Evolutionary conservation across 1,284 basidiomycete species (phyloP).

Genomic region (Sanghuangporus weigelae): DNA sequence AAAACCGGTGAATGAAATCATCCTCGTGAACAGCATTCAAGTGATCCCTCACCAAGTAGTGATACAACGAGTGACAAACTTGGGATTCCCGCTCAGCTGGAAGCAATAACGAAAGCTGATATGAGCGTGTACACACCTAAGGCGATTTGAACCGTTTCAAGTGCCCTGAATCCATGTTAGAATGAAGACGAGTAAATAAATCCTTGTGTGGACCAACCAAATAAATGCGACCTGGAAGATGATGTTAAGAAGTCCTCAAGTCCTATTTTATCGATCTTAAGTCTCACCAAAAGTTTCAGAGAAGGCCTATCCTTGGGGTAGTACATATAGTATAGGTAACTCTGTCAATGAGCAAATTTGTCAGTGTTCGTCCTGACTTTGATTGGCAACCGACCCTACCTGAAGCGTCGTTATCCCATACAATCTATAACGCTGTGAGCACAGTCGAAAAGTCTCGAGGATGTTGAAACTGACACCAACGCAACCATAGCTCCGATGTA

Average conservation of each 20-base stretch:
- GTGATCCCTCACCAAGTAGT: slow-evolving; percentile 1
- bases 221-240: slow-evolving; percentile 7
- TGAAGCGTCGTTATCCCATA: slow-evolving; percentile 16
- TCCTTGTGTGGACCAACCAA: background rate
- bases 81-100: background rate
- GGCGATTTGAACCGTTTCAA: slow-evolving; percentile 12
- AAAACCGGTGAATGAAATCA: background rate
- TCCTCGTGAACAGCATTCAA: background rate
- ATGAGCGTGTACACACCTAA: slow-evolving; percentile 1
- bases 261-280: background rate
- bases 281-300: slow-evolving; percentile 12
- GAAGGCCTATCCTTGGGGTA: slow-evolving; percentile 10
- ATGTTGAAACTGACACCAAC: slow-evolving; percentile 2
- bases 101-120: background rate
- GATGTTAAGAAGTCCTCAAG: background rate
- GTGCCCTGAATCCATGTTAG: slow-evolving; percentile 1
- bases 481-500: slow-evolving; percentile 15
- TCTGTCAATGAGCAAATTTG: background rate
- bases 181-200: too few relatives aligned
- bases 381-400: background rate
- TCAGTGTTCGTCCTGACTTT: background rate
- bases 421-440: background rate
- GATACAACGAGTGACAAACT: slow-evolving; percentile 11
- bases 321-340: slow-evolving; percentile 16
- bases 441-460: background rate